Evolutionary conservation across 441 rosid genomes (phyloP), one percentile per base, ranked within the genome.

Genomic region (Macaranga tanarius): DNA sequence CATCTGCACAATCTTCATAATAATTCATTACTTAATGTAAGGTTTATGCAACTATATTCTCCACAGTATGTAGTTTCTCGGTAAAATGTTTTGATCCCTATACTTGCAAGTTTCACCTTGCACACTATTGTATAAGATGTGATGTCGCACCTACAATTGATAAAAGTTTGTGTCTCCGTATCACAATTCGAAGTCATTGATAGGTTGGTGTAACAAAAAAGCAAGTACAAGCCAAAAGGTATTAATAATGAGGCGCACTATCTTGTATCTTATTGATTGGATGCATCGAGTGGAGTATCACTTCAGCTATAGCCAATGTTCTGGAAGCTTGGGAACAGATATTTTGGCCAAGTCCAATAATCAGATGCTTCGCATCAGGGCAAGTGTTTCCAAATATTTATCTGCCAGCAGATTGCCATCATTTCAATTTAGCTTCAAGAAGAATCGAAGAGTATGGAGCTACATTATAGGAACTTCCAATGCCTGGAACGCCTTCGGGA

Each of bases 391-490:
- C 13, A 65, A 60, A 61, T 62, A 72, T 60, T 72, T 66, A 74
- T 50, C 62, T 26, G 55, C 61, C 28, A 10, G 57, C 58, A 65
- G 80, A 50, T 76, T 20, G 48, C 72, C 62, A 10, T 80, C 48
- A 56, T 42, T 47, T 75, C 79, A 78, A 54, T 72, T 91, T 90
- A 11, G 97, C 93, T 81, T 88, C 82, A 42, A 90, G 87, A 73
- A 92, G 89, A 75, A 88, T 80, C 3, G 93, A 88, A 42, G 98
- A 87, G 81, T 84, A 83, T n/a, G 97, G 86, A 70, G 93, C 88
- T 16, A 89, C 71, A 23, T 85, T 86, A 57, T 87, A 90, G 60
- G 83, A 73, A 45, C 82, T 83, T 44, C 83, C 77, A 61, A 85
- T 73, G 58, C 96, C 93, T 1, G 90, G 79, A 51, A 90, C 85